phyloP scores from a whole-genome alignment of 192 early-diverging fungal species.

The Blastocladiella britannica region DNA sequence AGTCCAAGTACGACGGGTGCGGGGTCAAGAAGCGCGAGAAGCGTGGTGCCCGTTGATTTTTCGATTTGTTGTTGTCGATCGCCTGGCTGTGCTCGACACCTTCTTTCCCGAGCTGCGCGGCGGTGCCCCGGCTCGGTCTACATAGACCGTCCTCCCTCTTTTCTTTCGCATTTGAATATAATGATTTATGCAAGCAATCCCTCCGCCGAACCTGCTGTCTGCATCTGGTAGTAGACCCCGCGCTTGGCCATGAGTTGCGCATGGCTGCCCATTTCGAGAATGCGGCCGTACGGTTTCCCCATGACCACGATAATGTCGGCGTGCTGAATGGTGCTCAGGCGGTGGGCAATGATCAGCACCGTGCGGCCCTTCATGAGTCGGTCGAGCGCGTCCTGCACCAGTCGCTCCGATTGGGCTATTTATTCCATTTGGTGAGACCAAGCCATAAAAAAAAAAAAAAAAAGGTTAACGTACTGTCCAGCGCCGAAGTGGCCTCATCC shows the following conservation, averaged over 20 bases:
- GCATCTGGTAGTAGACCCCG: slow-evolving; percentile 19
- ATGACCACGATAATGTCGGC: slow-evolving; percentile 8
- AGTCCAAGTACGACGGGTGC: slow-evolving; percentile 2
- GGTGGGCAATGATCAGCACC: not conserved
- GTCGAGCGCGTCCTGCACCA: slow-evolving; percentile 7
- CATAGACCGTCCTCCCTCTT: too few relatives aligned
- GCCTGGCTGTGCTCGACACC: too few relatives aligned
- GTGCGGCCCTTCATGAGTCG: slow-evolving; percentile 6
- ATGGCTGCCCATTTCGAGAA: slow-evolving; percentile 23
- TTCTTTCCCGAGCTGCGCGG: too few relatives aligned
- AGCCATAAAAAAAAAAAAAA: not conserved
- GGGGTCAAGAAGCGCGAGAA: too few relatives aligned
- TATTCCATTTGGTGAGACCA: not conserved
- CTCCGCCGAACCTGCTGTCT: slow-evolving; percentile 5
- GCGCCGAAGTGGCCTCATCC: not conserved
- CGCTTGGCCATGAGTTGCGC: slow-evolving; percentile 14
- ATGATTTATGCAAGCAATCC: too few relatives aligned
- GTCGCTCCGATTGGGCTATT: slow-evolving; percentile 4
- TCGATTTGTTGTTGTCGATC: too few relatives aligned
- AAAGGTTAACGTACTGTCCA: not conserved
- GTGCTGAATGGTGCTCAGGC: not conserved
- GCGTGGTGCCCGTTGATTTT: too few relatives aligned
- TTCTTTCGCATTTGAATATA: too few relatives aligned
- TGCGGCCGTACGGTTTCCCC: slow-evolving; percentile 22
- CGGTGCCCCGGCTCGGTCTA: too few relatives aligned